Evolutionary conservation across 1,284 basidiomycete species (phyloP).

Genomic region (Inonotus obliquus): DNA sequence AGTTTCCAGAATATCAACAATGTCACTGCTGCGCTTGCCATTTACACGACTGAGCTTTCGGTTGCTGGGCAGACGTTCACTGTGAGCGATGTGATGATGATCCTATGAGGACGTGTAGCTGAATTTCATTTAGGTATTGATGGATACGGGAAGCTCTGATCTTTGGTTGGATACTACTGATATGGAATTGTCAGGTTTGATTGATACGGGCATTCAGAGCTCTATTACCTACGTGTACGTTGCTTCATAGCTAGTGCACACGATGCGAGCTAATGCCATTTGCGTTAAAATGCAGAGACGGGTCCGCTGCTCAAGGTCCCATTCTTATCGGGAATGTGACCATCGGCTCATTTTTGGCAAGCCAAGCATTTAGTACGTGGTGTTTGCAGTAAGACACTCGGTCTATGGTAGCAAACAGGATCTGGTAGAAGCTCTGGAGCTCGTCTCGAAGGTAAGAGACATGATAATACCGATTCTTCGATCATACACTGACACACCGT

Average conservation of each 20-base stretch:
- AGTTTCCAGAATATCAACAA: conserved; percentile 5
- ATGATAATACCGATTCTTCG: too few species aligned
- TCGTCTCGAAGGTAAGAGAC: too few species aligned
- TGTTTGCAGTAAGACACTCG: too few species aligned
- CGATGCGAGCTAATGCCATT: background rate
- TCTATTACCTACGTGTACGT: conserved; percentile 6
- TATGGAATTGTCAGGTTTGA: background rate
- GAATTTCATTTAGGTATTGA: background rate
- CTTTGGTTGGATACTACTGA: conserved; percentile 12
- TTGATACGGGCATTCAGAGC: conserved; percentile 3
- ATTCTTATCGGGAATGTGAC: conserved; percentile 11
- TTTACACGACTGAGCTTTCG: conserved; percentile 5
- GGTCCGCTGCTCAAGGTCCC: background rate
- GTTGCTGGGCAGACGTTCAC: conserved; percentile 1
- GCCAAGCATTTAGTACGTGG: conserved; percentile 7
- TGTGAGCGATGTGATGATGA: background rate
- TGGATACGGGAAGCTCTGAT: conserved; percentile 13
- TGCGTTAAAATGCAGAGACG: background rate
- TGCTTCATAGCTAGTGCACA: background rate
- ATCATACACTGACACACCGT: background rate
- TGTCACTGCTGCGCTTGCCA: background rate
- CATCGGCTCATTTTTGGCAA: background rate
- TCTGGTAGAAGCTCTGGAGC: too few species aligned
- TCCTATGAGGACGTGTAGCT: background rate
- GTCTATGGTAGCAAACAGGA: too few species aligned